These are phyloP conservation scores for Candida buenavistaensis DNA, from an alignment of 1,139 yeast species.

Conservation along the genomic window DNA sequence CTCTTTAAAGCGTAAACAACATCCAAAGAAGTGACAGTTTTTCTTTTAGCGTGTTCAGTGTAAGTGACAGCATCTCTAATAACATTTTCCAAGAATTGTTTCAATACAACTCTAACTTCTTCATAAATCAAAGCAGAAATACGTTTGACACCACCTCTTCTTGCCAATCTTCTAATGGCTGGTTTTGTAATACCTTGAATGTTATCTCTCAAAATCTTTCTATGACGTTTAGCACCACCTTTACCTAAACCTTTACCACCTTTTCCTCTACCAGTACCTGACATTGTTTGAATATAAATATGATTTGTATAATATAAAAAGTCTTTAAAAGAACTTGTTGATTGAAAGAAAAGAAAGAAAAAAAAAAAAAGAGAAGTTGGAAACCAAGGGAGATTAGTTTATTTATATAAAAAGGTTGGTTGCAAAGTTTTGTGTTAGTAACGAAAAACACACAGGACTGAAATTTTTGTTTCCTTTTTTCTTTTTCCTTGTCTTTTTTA, in stretches of 20 bases:
- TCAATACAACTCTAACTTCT: constrained; percentile 96
- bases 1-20: constrained; percentile 99
- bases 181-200: constrained; percentile 99
- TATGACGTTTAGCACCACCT: constrained; percentile 99
- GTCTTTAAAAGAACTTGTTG: not conserved
- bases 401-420: constrained; percentile 2
- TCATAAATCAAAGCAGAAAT: constrained; percentile 98
- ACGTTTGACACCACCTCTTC: constrained; percentile 99
- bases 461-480: too few relatives aligned
- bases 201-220: constrained; percentile 99
- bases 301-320: not conserved
- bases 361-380: not conserved
- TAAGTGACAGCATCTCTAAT: constrained; percentile 99
- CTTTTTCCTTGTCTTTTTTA: too few relatives aligned
- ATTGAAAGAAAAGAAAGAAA: not conserved
- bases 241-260: constrained; percentile 99
- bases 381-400: not conserved
- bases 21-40: constrained; percentile 98
- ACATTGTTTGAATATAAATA: constrained; percentile 2
- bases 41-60: constrained; percentile 99
- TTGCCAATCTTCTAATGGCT: constrained; percentile 99
- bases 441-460: too few relatives aligned
- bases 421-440: constrained; percentile 1
- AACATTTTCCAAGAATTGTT: constrained; percentile 94
- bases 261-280: constrained; percentile 89